These are phyloP conservation scores for Fusarium virguliforme DNA, from an alignment of 2,329 filamentous ascomycete genomes.

Conservation along the genomic window DNA sequence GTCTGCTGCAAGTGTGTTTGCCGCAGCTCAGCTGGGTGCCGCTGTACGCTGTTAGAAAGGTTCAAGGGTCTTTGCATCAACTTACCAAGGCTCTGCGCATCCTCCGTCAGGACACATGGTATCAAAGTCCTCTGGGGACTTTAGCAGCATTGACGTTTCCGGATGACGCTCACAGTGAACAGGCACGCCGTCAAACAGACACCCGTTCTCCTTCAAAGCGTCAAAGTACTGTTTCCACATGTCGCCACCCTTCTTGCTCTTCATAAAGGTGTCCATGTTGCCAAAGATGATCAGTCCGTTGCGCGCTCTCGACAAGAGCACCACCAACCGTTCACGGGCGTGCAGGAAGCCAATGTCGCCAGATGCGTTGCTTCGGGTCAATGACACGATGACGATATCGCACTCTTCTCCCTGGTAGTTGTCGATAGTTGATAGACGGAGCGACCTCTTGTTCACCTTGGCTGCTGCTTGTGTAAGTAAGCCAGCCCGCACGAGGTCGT, in stretches of 20 bases:
- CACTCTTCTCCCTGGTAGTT: conserved; percentile 87
- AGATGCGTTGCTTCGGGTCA: conserved; percentile 76
- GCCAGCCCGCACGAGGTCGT: conserved; percentile 73
- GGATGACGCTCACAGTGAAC: conserved; percentile 75
- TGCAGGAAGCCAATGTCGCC: conserved; percentile 81
- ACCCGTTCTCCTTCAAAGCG: conserved; percentile 65
- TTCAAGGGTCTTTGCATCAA: background rate
- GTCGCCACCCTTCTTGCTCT: conserved; percentile 59
- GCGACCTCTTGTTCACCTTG: conserved; percentile 65
- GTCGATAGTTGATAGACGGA: conserved; percentile 80
- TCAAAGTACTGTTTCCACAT: conserved; percentile 74
- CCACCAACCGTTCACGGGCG: conserved; percentile 77
- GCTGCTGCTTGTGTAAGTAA: conserved; percentile 69
- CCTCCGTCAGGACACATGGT: conserved; percentile 78
- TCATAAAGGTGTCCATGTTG: conserved; percentile 77
- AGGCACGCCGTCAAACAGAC: conserved; percentile 74
- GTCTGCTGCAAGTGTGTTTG: conserved; percentile 70
- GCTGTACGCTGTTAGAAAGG: conserved; percentile 55
- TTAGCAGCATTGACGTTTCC: conserved; percentile 63
- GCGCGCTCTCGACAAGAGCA: conserved; percentile 78
- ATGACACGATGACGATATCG: conserved; percentile 78
- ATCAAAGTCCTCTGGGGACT: conserved; percentile 71
- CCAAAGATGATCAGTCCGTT: conserved; percentile 79
- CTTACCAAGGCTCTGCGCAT: conserved; percentile 74
- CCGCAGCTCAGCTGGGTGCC: conserved; percentile 68